Evolutionary conservation across 2,329 filamentous ascomycete genomes (phyloP), one percentile per base, ranked within the genome.

Genomic region (Penicillium sp.): DNA sequence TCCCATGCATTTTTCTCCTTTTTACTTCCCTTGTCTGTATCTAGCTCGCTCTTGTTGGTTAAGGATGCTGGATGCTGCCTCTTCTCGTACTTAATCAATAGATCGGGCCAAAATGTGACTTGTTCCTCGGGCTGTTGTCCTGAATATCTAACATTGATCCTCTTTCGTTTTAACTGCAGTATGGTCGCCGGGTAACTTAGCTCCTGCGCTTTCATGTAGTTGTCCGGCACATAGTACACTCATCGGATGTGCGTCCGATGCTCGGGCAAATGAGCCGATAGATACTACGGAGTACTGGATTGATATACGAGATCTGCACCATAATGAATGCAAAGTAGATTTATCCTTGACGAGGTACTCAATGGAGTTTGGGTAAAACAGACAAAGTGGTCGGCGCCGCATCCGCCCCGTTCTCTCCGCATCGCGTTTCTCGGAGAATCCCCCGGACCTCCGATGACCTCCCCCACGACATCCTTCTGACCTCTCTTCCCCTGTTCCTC

Each of bases 41-140:
- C 60, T 64, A 62, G 60, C 65, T 70, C 64, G 60, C 61, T 60
- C 62, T 64, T 56, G 54, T 67, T 68, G 65, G 65, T 67, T 67
- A 66, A 68, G 68, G 59, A 64, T 69, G 61, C 53, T 52, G 48
- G 60, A 64, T 69, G 61, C 53, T 52, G 48, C 52, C 47, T 57
- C 45, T 54, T 56, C 59, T 56, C 61, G 63, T 69, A 61, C 67
- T 67, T 66, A 62, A 67, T 65, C 66, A 53, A 62, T 60, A 62
- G 63, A 59, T 60, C 50, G 67, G 61, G 63, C 63, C 59, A 70
- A 68, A 69, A 65, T 66, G 57, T 64, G 63, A 67, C 61, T 64
- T 65, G 56, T 66, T 65, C 56, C 58, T 62, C 61, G 63, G 57
- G 60, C 56, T 47, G 46, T 50, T 53, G 40, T 40, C 51, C 38